Conservation (phyloP, 2,329 filamentous ascomycete genomes). For the Fusarium heterosporum region DNA sequence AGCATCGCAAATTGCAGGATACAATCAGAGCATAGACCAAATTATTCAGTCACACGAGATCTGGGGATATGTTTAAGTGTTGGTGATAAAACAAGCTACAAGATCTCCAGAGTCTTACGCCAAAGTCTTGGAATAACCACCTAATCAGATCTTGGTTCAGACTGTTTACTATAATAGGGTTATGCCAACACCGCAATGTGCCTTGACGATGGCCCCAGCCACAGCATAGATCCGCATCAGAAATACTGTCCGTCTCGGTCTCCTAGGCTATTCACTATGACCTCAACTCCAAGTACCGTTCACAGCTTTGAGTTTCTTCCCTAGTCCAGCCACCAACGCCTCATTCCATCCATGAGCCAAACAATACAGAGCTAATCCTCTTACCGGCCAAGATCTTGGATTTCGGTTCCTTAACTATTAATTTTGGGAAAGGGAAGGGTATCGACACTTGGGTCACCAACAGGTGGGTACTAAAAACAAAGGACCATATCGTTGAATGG, state of each 20-base stretch:
- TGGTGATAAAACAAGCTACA: background rate
- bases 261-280: slow-evolving; percentile 4
- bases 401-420: slow-evolving; percentile 27
- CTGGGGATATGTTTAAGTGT: background rate
- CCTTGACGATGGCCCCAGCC: slow-evolving; percentile 8
- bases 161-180: slow-evolving; percentile 15
- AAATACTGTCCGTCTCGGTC: slow-evolving; percentile 13
- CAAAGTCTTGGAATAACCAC: background rate
- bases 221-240: slow-evolving; percentile 22
- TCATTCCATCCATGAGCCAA: slow-evolving; percentile 35
- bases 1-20: background rate
- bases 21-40: background rate
- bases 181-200: slow-evolving; percentile 13
- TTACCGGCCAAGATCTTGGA: slow-evolving; percentile 29
- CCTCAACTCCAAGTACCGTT: slow-evolving; percentile 12
- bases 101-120: background rate
- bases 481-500: slow-evolving; percentile 10
- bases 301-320: slow-evolving; percentile 24
- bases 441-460: slow-evolving; percentile 42
- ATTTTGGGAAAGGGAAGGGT: slow-evolving; percentile 34
- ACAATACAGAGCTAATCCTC: slow-evolving; percentile 33
- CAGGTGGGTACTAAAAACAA: slow-evolving; percentile 23
- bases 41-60: background rate
- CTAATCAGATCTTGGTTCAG: background rate
- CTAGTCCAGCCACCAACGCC: slow-evolving; percentile 34